phyloP scores from a whole-genome alignment of 331 rosid genomes.

The Rosa hybrid region DNA sequence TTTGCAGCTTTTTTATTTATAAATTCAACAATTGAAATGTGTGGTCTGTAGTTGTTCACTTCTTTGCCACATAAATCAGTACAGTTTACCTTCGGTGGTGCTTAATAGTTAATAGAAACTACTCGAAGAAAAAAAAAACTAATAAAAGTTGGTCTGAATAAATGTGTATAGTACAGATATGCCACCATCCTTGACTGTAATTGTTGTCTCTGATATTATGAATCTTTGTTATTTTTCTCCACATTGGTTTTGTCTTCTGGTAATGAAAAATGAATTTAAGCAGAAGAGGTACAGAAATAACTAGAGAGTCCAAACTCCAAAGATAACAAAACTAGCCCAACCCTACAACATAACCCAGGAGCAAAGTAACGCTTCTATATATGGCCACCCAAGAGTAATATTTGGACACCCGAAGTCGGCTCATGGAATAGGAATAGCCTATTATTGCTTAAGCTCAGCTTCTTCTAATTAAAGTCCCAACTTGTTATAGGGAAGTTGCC shows the following conservation, averaged over 20 bases:
- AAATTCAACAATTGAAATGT: too few relatives aligned
- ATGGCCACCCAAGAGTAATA: not conserved
- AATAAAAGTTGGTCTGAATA: too few relatives aligned
- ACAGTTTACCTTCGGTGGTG: too few relatives aligned
- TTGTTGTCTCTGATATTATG: not conserved
- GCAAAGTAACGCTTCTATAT: not conserved
- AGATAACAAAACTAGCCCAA: not conserved
- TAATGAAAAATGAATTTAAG: not conserved
- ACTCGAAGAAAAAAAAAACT: not conserved
- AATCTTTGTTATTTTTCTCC: not conserved
- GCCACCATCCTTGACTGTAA: slow-evolving; percentile 1
- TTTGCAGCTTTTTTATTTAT: too few relatives aligned
- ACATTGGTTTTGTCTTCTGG: not conserved
- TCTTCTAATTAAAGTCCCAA: not conserved
- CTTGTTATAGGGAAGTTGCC: not conserved
- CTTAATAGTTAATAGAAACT: too few relatives aligned
- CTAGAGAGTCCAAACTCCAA: not conserved
- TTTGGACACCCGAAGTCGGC: not conserved
- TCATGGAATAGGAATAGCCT: not conserved
- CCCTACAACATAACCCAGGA: not conserved
- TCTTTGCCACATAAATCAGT: too few relatives aligned
- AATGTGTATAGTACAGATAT: not conserved
- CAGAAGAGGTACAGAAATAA: too few relatives aligned
- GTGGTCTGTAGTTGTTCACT: too few relatives aligned
- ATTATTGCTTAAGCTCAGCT: not conserved